Evolutionary conservation across 495 filamentous ascomycete genomes (phyloP), one percentile per base, ranked within the genome.

Genomic region (Podospora comata): DNA sequence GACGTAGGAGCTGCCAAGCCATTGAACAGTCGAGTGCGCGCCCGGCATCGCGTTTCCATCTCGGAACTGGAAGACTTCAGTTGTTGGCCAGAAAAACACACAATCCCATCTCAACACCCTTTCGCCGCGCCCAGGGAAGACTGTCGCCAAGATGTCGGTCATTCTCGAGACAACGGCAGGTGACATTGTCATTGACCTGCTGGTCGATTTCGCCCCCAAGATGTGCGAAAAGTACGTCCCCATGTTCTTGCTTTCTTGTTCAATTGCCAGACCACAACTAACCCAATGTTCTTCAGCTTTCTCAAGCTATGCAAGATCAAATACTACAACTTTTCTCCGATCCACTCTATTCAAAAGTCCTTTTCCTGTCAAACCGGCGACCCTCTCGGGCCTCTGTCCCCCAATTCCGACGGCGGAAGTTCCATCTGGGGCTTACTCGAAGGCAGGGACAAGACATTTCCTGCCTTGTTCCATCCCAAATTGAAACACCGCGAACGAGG

Each of bases 301-400:
- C 82, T 97, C 27, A 97, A 97, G 87, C 91, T 97, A 73, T 97
- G 94, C 86, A 97, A 97, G 77, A 82, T 92, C 79, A 97, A 96
- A 82, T 97, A 97, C 80, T 97, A 97, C 87, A 97, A 97, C 83
- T 97, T 93, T 77, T 89, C 93, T 32, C 94, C 94, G 48, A 80
- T 97, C 65, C 89, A 96, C 80, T 90, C 87, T 70, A 86, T 97
- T 62, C 94, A 97, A 76, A 92, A 91, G 72, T 87, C 91, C 76
- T 97, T 96, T 81, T 93, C 93, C 65, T 96, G 96, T 79, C 94
- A 97, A 74, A 95, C 94, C 65, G 94, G 94, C 71, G 94, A 97
- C 77, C 94, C 94, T 48, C 85, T 97, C 56, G 94, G 94, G 7
- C 94, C 93, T 5, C 87, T 89, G 69, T 90, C 91, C 60, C 78